These are phyloP conservation scores for Paramecium bursaria DNA, from an alignment of 73 alveolate genomes.

Conservation along the genomic window DNA sequence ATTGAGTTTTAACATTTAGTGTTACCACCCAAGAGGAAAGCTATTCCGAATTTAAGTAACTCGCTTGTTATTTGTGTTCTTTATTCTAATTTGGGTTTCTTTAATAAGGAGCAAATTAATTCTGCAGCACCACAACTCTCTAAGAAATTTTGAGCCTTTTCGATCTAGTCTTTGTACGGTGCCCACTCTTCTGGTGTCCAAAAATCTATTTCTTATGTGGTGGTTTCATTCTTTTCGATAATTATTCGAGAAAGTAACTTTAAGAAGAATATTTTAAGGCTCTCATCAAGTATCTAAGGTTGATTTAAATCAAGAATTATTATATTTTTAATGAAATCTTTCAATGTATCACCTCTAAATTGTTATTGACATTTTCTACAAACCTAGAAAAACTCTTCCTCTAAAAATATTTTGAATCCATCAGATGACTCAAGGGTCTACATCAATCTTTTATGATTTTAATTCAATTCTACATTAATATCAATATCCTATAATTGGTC, in stretches of 20 bases:
- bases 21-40: slow-evolving; percentile 47
- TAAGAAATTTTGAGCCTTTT: slow-evolving; percentile 22
- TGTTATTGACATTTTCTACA: neutral
- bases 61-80: slow-evolving; percentile 24
- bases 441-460: slow-evolving; percentile 31
- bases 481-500: neutral
- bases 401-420: neutral
- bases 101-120: slow-evolving; percentile 35
- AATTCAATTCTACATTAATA: slow-evolving; percentile 6
- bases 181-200: slow-evolving; percentile 18
- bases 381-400: slow-evolving; percentile 16
- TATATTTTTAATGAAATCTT: slow-evolving; percentile 25
- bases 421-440: neutral
- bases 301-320: slow-evolving; percentile 16
- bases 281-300: neutral
- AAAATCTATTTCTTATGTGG: neutral
- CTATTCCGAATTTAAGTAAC: slow-evolving; percentile 16
- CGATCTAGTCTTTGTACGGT: slow-evolving; percentile 11
- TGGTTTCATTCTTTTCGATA: slow-evolving; percentile 40
- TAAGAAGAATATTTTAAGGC: slow-evolving; percentile 17
- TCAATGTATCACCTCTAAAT: neutral
- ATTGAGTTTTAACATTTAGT: slow-evolving; percentile 35
- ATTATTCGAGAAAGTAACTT: neutral
- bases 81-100: slow-evolving; percentile 18
- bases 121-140: slow-evolving; percentile 56